These are phyloP conservation scores for Suhomyces faveliae DNA, from an alignment of 805 yeast species.

Conservation along the genomic window DNA sequence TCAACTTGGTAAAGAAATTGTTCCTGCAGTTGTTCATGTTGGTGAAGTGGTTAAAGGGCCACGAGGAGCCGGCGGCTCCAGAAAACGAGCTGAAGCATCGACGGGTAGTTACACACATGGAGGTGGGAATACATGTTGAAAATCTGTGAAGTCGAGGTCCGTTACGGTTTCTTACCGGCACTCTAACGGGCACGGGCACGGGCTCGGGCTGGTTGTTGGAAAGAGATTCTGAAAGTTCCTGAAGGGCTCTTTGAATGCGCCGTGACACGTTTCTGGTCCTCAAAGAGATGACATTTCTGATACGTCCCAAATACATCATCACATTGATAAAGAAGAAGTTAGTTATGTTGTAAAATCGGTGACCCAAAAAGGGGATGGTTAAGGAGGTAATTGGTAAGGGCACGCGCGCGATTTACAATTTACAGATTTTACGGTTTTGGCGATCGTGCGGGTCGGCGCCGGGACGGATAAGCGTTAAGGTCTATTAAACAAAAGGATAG, in stretches of 20 bases:
- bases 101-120: background rate
- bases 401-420: background rate
- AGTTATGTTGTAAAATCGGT: background rate
- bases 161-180: conserved; percentile 13
- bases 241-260: conserved; percentile 43
- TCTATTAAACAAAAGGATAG: background rate
- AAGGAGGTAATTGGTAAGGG: background rate
- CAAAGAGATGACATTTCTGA: conserved; percentile 46
- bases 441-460: conserved; percentile 1
- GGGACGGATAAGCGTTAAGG: background rate
- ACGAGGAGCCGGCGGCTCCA: background rate
- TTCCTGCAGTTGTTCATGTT: conserved; percentile 3
- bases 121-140: background rate
- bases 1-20: conserved; percentile 7
- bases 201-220: conserved; percentile 32
- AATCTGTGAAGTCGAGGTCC: conserved; percentile 2
- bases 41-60: conserved; percentile 10
- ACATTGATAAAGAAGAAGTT: background rate
- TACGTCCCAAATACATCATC: conserved; percentile 8
- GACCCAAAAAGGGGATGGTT: background rate
- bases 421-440: no score
- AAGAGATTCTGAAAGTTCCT: conserved; percentile 44
- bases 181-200: conserved; percentile 42
- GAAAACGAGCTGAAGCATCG: conserved; percentile 6
- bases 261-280: conserved; percentile 45